Base-by-base conservation (phyloP, 2,329 filamentous ascomycete species). In the Fusarium sp. region DNA sequence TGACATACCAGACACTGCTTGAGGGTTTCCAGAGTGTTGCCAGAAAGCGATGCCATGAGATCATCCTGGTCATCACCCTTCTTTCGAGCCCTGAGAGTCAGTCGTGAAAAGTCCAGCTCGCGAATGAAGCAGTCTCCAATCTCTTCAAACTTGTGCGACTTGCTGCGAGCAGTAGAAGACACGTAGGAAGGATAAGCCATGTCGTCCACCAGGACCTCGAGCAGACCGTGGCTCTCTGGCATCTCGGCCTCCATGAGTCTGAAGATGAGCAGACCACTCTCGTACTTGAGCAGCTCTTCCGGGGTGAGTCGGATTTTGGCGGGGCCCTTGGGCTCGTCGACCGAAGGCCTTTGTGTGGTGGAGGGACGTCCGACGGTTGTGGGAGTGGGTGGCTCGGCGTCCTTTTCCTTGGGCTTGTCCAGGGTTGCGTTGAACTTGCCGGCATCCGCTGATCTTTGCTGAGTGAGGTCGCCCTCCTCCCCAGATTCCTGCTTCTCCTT, bases 91-190 rank as follows among this genome's bases (percentile, higher is more conserved):
- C 93, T 92, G 69, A 99, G 86, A 0, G 94, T 98, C 63, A 99
- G 89, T 71, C 91, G 92, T 3, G 96, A 99, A 74, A 97, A 94
- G 70, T 99, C 96, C n/a, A 99, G 86, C 79, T 99, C 96, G 67
- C 96, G 93, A 65, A 99, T 92, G 80, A 99, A 93, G 58, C 93
- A 96, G 80, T 99, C 96, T 53, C 95, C 94, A 75, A 94, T 93
- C 80, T 99, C 96, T 73, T 96, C 92, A 79, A 98, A 93, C 57
- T 88, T 91, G 76, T 90, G 87, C 10, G 85, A 82, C 73, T 85
- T 90, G 40, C 85, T 86, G 75, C 88, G 90, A 31, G 93, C 90
- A 69, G 89, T 93, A 1, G 91, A 89, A 10, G 93, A 96, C 2
- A 88, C 85, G 77, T 97, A 98, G 0, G 93, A 91, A 0, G 96